Conservation (phyloP, 2,329 filamentous ascomycete genomes). For the Pseudogymnoascus sp. region DNA sequence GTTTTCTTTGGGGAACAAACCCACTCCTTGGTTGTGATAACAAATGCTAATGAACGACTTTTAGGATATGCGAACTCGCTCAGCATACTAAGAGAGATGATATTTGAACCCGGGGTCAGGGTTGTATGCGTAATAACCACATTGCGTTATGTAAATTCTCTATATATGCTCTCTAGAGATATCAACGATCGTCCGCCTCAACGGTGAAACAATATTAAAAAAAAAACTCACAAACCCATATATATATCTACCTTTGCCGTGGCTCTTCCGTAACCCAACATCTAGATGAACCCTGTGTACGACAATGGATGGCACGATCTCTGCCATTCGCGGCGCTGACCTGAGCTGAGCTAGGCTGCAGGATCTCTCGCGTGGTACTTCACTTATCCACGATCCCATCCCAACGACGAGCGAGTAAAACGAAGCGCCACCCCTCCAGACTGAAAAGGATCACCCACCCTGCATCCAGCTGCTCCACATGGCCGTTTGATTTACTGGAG, state of each 20-base stretch:
- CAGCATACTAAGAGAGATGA: constrained; percentile 37
- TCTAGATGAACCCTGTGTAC: background rate
- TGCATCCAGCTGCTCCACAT: background rate
- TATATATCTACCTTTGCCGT: background rate
- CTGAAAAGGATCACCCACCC: background rate
- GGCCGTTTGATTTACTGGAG: background rate
- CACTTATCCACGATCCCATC: constrained; percentile 1
- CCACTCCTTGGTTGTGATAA: background rate
- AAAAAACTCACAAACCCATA: background rate
- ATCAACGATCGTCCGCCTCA: background rate
- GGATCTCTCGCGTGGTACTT: background rate
- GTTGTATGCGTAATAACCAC: constrained; percentile 5
- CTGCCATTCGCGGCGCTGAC: background rate
- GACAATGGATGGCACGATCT: background rate
- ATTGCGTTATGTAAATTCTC: constrained; percentile 3
- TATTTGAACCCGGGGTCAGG: background rate
- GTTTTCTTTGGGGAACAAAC: constrained; percentile 19
- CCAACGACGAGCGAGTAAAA: background rate
- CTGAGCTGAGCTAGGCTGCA: background rate
- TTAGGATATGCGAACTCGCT: constrained; percentile 50
- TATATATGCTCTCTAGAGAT: background rate
- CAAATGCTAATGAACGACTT: constrained; percentile 16
- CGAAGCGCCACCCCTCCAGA: background rate
- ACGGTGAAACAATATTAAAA: background rate
- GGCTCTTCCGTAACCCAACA: background rate